Conservation (phyloP, 257 asterid species). For the Solanum sitiens region DNA sequence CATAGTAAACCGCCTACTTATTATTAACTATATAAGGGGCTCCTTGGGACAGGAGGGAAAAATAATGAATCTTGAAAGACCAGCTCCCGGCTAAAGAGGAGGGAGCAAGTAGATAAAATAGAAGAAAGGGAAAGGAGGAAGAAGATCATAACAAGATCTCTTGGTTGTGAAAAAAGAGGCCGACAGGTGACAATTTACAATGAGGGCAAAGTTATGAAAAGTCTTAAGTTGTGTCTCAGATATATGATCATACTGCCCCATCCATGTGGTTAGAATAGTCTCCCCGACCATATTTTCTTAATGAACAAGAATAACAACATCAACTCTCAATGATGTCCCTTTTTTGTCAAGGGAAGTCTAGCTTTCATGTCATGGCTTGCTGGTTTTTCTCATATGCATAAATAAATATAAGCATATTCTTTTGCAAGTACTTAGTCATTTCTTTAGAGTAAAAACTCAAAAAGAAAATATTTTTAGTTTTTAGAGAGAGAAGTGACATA, state of each 20-base stretch:
- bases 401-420: not conserved
- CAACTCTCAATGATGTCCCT: not conserved
- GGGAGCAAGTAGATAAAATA: not conserved
- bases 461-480: not conserved
- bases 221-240: not conserved
- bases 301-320: not conserved
- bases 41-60: no score
- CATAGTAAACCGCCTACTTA: not conserved
- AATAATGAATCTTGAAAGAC: not conserved
- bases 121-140: not conserved
- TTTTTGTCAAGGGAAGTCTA: not conserved
- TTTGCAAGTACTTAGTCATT: not conserved
- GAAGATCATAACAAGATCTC: not conserved
- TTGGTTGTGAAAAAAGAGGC: not conserved
- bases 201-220: not conserved
- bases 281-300: not conserved
- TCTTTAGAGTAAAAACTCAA: not conserved
- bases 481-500: constrained; percentile 5
- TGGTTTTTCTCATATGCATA: not conserved
- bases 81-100: not conserved
- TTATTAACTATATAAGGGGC: not conserved
- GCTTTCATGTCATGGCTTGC: not conserved
- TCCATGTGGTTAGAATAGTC: not conserved
- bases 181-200: not conserved
- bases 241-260: not conserved